Conservation (phyloP, 495 filamentous ascomycete species). For the Baudoinia panamericana region DNA sequence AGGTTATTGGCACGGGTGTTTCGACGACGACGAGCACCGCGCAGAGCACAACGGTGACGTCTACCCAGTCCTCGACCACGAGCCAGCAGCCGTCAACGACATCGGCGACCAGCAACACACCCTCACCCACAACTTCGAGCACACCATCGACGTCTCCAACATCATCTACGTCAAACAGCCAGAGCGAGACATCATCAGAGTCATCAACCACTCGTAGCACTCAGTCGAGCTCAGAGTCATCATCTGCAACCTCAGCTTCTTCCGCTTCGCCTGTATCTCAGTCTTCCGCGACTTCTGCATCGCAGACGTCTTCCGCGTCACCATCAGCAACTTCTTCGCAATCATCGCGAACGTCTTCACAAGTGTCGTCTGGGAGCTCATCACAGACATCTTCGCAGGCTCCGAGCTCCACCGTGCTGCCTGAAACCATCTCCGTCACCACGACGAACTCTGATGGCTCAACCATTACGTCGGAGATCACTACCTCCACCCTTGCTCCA, state of each 20-base stretch:
- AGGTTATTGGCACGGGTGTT: slow-evolving; percentile 11
- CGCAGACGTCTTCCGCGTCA: background rate
- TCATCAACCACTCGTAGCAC: background rate
- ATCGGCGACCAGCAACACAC: background rate
- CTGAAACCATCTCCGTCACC: slow-evolving; percentile 15
- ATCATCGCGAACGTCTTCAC: background rate
- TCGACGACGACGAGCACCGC: slow-evolving; percentile 1
- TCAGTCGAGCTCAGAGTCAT: background rate
- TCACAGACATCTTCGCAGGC: background rate
- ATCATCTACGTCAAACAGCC: background rate
- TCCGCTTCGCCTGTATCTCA: background rate
- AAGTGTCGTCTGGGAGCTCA: background rate
- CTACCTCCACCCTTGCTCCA: slow-evolving; percentile 12
- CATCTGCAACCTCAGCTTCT: background rate
- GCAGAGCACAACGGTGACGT: background rate
- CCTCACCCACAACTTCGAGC: background rate
- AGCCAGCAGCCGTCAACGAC: background rate
- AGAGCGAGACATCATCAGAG: background rate
- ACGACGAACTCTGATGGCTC: slow-evolving; percentile 13
- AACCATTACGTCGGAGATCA: slow-evolving; percentile 9
- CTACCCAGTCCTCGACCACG: background rate
- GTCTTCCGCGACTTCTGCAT: background rate
- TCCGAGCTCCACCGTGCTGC: slow-evolving; percentile 6
- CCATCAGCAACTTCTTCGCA: background rate
- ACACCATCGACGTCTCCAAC: background rate